These are phyloP conservation scores for Wickerhamiella vanderwaltii DNA, from an alignment of 805 yeast species.

Conservation along the genomic window DNA sequence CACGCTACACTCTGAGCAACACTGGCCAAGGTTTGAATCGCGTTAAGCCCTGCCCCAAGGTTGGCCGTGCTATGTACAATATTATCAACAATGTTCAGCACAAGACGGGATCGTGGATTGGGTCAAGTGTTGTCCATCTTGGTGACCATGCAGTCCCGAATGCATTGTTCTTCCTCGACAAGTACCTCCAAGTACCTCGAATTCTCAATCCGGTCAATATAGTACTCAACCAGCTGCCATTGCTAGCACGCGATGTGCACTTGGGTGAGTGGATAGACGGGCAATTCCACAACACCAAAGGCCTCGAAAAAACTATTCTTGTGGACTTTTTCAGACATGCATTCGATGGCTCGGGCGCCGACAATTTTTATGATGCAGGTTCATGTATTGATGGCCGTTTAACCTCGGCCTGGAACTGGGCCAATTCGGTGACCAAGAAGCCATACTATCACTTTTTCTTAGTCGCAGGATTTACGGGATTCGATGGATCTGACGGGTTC, in stretches of 20 bases:
- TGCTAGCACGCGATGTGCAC: slow-evolving; percentile 31
- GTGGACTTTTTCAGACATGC: slow-evolving; percentile 46
- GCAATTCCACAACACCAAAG: slow-evolving; percentile 46
- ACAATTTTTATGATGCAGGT: slow-evolving; percentile 73
- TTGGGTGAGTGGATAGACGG: slow-evolving; percentile 35
- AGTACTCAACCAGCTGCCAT: slow-evolving; percentile 43
- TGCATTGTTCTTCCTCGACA: slow-evolving; percentile 66
- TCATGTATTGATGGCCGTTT: slow-evolving; percentile 74
- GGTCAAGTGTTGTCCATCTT: slow-evolving; percentile 65
- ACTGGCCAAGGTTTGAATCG: slow-evolving; percentile 78
- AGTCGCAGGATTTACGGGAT: slow-evolving; percentile 60
- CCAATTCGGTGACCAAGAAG: slow-evolving; percentile 56
- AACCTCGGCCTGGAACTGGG: slow-evolving; percentile 76
- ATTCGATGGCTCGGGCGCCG: slow-evolving; percentile 74
- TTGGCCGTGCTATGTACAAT: slow-evolving; percentile 58
- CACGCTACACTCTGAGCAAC: slow-evolving; percentile 45
- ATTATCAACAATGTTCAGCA: slow-evolving; percentile 54
- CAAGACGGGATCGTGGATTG: slow-evolving; percentile 59
- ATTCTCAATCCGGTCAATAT: slow-evolving; percentile 62
- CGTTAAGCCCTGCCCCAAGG: slow-evolving; percentile 58
- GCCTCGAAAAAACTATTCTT: slow-evolving; percentile 36
- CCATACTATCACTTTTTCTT: slow-evolving; percentile 52
- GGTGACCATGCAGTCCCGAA: slow-evolving; percentile 82
- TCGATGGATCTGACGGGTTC: slow-evolving; percentile 60
- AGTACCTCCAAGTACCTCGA: slow-evolving; percentile 68